These are phyloP conservation scores for Termitomyces sp. DNA, from an alignment of 1,284 basidiomycete species.

Conservation along the genomic window DNA sequence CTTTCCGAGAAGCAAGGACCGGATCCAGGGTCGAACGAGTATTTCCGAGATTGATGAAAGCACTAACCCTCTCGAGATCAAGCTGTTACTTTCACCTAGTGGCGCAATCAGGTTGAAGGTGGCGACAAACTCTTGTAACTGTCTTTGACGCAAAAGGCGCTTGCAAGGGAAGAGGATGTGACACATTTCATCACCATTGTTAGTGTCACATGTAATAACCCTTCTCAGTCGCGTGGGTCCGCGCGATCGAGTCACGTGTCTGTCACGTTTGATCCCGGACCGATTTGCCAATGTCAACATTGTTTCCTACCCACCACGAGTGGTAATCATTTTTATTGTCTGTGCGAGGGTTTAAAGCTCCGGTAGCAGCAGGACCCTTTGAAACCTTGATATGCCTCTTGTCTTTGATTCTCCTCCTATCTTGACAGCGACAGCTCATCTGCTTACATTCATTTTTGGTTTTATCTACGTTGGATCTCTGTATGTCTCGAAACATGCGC, in stretches of 20 bases:
- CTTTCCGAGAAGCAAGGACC: neutral
- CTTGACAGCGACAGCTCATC: slow-evolving; percentile 34
- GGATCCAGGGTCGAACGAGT: neutral
- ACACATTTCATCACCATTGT: slow-evolving; percentile 2
- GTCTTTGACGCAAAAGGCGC: neutral
- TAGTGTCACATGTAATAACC: neutral
- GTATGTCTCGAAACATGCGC: slow-evolving; percentile 53
- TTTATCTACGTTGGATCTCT: slow-evolving; percentile 59
- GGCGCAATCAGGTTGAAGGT: neutral
- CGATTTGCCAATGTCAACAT: neutral
- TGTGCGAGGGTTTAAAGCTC: slow-evolving; percentile 2
- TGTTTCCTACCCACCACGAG: neutral
- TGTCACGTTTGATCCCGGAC: neutral
- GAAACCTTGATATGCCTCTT: slow-evolving; percentile 17
- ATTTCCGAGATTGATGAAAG: neutral
- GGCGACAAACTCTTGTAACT: neutral
- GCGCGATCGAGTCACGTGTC: slow-evolving; percentile 7
- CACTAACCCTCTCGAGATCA: neutral
- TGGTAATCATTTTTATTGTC: slow-evolving; percentile 8
- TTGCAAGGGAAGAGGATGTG: neutral
- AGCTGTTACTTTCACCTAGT: neutral
- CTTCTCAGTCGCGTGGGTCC: slow-evolving; percentile 6
- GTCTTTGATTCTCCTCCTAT: slow-evolving; percentile 23
- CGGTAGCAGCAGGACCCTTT: neutral
- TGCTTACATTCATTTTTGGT: slow-evolving; percentile 44